phyloP scores from a whole-genome alignment of 2,329 filamentous ascomycete genomes.

The Falciphora oryzae region DNA sequence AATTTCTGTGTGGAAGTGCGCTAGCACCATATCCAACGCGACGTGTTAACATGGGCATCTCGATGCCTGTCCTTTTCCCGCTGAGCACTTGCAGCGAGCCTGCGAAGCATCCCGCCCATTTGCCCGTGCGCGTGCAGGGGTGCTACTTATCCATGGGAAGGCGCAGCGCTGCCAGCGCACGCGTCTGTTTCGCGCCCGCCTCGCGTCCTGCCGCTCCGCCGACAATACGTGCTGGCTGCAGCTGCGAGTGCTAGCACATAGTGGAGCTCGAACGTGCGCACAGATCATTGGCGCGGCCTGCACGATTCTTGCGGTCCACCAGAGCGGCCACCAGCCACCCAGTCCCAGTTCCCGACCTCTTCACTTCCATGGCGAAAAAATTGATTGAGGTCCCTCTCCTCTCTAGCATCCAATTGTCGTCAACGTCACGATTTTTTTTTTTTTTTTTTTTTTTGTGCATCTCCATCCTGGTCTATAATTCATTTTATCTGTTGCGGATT shows the following conservation, averaged over 20 bases:
- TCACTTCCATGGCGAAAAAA: neutral
- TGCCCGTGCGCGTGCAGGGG: neutral
- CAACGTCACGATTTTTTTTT: conserved; percentile 1
- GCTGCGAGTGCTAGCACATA: neutral
- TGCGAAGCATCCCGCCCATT: neutral
- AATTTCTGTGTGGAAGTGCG: neutral
- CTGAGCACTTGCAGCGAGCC: neutral
- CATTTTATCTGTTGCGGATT: neutral
- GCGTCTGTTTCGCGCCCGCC: neutral
- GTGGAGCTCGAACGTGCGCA: neutral
- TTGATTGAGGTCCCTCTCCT: neutral
- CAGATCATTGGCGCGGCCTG: neutral
- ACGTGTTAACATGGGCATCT: neutral
- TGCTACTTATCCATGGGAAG: neutral
- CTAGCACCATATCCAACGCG: neutral
- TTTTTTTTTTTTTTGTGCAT: conserved; percentile 3
- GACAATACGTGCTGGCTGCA: neutral
- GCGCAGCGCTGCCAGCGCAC: no score
- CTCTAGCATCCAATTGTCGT: neutral
- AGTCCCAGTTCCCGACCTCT: conserved; percentile 1
- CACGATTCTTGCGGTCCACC: neutral
- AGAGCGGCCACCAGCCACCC: neutral
- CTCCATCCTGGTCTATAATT: neutral
- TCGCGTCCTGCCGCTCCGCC: neutral
- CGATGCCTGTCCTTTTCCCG: neutral